Conservation (phyloP, 2,329 filamentous ascomycete species). For the Sclerotinia sclerotiorum region DNA sequence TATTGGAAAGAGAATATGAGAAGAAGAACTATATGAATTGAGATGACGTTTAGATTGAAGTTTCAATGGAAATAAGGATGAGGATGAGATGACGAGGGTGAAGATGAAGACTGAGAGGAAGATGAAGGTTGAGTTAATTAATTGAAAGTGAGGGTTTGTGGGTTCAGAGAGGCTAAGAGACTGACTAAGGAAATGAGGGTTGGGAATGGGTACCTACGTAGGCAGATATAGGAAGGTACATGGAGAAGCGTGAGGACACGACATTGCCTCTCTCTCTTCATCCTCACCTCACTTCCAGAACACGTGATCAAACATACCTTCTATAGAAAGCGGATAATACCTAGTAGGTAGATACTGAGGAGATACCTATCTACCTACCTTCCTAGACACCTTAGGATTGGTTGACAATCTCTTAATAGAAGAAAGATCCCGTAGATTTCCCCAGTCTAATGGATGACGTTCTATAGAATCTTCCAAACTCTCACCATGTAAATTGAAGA, state of each 20-base stretch:
- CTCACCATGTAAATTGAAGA: background rate
- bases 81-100: background rate
- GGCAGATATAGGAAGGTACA: background rate
- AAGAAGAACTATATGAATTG: too few species aligned
- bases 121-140: background rate
- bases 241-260: background rate
- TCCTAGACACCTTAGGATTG: too few species aligned
- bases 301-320: background rate
- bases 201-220: background rate
- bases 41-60: background rate
- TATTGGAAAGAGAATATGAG: background rate
- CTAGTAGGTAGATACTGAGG: background rate
- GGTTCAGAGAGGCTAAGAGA: background rate
- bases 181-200: constrained; percentile 1
- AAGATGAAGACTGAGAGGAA: background rate
- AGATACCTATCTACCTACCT: too few species aligned
- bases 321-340: too few species aligned
- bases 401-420: background rate
- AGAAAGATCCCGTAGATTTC: background rate
- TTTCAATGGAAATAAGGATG: background rate
- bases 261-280: background rate
- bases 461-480: background rate
- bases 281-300: background rate
- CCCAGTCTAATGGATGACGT: background rate
- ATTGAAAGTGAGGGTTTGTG: background rate